Conservation (phyloP, 108 stramenopile genomes). For the Nannochloropsis salina region DNA sequence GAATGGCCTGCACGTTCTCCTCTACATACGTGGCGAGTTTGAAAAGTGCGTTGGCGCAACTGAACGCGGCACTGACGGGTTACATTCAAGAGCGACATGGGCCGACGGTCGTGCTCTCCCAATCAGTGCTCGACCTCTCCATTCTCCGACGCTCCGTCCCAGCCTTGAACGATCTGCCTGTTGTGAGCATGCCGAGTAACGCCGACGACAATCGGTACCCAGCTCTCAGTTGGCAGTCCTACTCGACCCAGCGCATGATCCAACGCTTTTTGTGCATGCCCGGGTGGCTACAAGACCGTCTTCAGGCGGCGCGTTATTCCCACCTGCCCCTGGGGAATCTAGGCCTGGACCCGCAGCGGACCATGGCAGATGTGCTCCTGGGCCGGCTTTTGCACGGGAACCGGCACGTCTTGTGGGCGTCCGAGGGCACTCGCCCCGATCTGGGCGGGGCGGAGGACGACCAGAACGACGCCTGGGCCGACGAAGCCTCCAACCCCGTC, state of each 20-base stretch:
- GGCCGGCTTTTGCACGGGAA: slow-evolving; percentile 67
- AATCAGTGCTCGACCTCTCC: background rate
- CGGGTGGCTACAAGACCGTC: slow-evolving; percentile 73
- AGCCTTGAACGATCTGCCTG: slow-evolving; percentile 70
- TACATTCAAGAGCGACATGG: slow-evolving; percentile 70
- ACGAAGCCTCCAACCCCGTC: slow-evolving; percentile 30
- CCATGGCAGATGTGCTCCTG: slow-evolving; percentile 73
- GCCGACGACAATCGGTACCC: slow-evolving; percentile 69
- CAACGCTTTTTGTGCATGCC: slow-evolving; percentile 66
- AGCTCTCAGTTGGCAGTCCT: slow-evolving; percentile 81
- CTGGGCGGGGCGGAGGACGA: slow-evolving; percentile 62
- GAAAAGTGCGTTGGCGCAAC: slow-evolving; percentile 60
- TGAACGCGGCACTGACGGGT: slow-evolving; percentile 64
- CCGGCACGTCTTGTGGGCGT: slow-evolving; percentile 89
- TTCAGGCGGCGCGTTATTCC: slow-evolving; percentile 68
- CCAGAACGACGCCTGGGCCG: slow-evolving; percentile 41
- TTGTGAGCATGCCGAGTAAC: slow-evolving; percentile 70
- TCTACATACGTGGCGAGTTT: slow-evolving; percentile 59
- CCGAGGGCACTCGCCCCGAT: slow-evolving; percentile 68
- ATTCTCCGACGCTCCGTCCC: slow-evolving; percentile 57
- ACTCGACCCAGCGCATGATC: slow-evolving; percentile 66
- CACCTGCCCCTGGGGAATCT: slow-evolving; percentile 88
- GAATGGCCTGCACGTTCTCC: slow-evolving; percentile 44
- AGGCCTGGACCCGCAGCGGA: slow-evolving; percentile 64
- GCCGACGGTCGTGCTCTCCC: slow-evolving; percentile 65